A percentile compares a stretch with the other conserved stretches of the same genome.
These are phyloP conservation scores for Aspergillus quadricinctus DNA, from an alignment of 2,329 filamentous ascomycete genomes.

Conservation along the genomic window DNA sequence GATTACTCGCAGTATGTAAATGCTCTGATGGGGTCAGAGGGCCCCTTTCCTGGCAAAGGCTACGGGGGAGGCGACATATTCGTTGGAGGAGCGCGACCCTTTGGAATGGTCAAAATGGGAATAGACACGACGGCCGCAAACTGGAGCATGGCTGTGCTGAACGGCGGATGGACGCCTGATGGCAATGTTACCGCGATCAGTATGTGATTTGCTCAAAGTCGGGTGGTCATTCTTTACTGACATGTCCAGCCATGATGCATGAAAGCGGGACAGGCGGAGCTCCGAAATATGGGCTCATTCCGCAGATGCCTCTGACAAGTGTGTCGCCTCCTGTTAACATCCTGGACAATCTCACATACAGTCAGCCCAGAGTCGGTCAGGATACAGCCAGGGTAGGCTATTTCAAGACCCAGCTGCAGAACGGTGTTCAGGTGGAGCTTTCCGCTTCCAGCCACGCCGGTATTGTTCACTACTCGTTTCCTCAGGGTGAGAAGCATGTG, in stretches of 20 bases:
- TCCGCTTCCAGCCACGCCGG: constrained; percentile 61
- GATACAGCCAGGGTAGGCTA: constrained; percentile 60
- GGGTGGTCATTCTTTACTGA: not conserved
- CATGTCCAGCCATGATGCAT: constrained; percentile 38
- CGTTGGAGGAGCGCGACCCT: constrained; percentile 41
- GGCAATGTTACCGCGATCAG: constrained; percentile 49
- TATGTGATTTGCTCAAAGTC: constrained; percentile 1
- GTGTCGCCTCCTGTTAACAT: constrained; percentile 38
- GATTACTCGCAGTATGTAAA: constrained; percentile 41
- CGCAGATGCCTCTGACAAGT: constrained; percentile 35
- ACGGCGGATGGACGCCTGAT: constrained; percentile 45
- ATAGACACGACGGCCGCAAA: constrained; percentile 36
- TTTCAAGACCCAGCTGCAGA: constrained; percentile 57
- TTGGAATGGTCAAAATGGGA: constrained; percentile 43
- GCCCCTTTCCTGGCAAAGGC: constrained; percentile 37
- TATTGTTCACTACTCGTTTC: constrained; percentile 62
- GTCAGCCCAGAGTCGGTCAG: constrained; percentile 55
- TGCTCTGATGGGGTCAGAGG: constrained; percentile 46
- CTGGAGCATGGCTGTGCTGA: constrained; percentile 33
- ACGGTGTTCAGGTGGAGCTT: constrained; percentile 59
- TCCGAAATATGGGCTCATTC: constrained; percentile 36
- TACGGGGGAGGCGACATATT: constrained; percentile 44
- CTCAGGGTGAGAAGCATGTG: constrained; percentile 52
- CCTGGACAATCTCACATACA: constrained; percentile 39
- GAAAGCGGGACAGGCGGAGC: constrained; percentile 46